Percentiles rank a stretch among this genome's conserved stretches.
phyloP scores from a whole-genome alignment of 176 grass and related monocot genomes.

The Pharus latifolius region DNA sequence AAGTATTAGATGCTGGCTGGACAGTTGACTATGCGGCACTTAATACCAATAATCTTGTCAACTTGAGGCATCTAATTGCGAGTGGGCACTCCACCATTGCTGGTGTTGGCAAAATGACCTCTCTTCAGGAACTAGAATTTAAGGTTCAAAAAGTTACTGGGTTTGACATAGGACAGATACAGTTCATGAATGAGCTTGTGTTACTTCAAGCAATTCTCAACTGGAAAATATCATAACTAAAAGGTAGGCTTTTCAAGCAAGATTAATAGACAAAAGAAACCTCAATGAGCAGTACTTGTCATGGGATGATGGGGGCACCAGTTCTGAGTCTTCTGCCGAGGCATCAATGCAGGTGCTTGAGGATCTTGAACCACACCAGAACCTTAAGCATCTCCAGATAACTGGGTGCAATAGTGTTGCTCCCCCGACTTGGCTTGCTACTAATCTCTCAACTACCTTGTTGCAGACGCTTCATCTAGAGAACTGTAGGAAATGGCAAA shows the following conservation, averaged over 20 bases:
- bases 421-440: not conserved
- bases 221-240: not conserved
- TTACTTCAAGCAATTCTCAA: not conserved
- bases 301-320: not conserved
- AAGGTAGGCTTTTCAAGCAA: not conserved
- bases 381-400: conserved; percentile 1
- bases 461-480: not conserved
- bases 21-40: not conserved
- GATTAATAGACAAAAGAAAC: not conserved
- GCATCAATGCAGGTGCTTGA: not conserved
- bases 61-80: not conserved
- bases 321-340: not conserved
- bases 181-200: not conserved
- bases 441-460: not conserved
- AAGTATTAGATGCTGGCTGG: not conserved
- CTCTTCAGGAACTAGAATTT: not conserved
- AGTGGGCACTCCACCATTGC: not conserved
- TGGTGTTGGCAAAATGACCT: not conserved
- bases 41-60: not conserved
- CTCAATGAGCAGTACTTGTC: not conserved
- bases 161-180: not conserved
- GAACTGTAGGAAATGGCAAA: not conserved
- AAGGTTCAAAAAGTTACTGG: not conserved
- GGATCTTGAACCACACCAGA: not conserved
- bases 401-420: not conserved